phyloP scores from a whole-genome alignment of 441 rosid species.

The Viola pubescens region DNA sequence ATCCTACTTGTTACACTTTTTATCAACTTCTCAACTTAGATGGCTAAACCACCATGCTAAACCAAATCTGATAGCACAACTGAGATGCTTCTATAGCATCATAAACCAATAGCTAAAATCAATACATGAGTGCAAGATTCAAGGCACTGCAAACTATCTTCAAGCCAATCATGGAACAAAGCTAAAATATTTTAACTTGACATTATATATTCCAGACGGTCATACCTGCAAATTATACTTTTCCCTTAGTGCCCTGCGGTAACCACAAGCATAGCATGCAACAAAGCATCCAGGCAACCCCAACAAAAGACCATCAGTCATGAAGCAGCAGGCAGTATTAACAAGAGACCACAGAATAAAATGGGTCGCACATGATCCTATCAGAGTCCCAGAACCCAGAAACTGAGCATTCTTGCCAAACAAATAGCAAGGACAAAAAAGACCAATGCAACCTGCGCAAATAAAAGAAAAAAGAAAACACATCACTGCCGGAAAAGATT shows the following conservation, averaged over 20 bases:
- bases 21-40: too few relatives aligned
- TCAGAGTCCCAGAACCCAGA: slow-evolving; percentile 80
- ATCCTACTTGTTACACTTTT: too few relatives aligned
- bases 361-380: slow-evolving; percentile 74
- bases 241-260: slow-evolving; percentile 63
- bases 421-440: slow-evolving; percentile 77
- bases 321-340: slow-evolving; percentile 64
- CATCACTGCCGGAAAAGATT: background rate
- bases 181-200: background rate
- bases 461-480: background rate
- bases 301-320: slow-evolving; percentile 61
- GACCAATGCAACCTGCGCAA: slow-evolving; percentile 57
- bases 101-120: too few relatives aligned
- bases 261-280: slow-evolving; percentile 82
- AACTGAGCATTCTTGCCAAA: slow-evolving; percentile 82
- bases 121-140: too few relatives aligned
- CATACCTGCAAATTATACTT: slow-evolving; percentile 70
- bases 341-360: slow-evolving; percentile 62
- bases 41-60: too few relatives aligned
- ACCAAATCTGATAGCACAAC: too few relatives aligned
- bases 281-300: slow-evolving; percentile 84
- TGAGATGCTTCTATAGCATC: too few relatives aligned
- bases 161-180: background rate
- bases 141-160: background rate
- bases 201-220: too few relatives aligned